phyloP scores from a whole-genome alignment of 208 protist genomes.

The Leishmania guyanensis region DNA sequence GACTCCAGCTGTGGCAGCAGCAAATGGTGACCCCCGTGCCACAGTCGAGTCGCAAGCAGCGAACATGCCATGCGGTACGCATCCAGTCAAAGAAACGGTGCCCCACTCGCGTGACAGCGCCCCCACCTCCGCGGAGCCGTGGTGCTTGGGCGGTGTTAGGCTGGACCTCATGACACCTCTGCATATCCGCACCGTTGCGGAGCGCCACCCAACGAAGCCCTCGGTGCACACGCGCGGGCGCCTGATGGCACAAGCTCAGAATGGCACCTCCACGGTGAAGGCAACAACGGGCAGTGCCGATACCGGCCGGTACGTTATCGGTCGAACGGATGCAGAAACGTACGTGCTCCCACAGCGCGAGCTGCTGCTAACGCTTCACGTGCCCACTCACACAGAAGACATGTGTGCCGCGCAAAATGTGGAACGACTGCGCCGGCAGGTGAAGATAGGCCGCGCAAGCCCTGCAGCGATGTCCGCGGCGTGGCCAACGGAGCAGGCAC shows the following conservation, averaged over 20 bases:
- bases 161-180: constrained; percentile 57
- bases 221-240: neutral
- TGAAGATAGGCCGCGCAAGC: constrained; percentile 34
- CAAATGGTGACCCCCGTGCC: neutral
- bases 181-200: constrained; percentile 53
- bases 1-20: neutral
- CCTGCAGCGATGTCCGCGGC: constrained; percentile 19
- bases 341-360: constrained; percentile 83
- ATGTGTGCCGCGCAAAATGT: constrained; percentile 67
- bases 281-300: neutral
- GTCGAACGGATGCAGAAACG: constrained; percentile 62
- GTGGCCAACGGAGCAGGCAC: constrained; percentile 37
- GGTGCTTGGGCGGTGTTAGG: constrained; percentile 55
- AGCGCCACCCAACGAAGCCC: constrained; percentile 21
- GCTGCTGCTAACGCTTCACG: constrained; percentile 62
- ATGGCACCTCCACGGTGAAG: neutral
- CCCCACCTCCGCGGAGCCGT: constrained; percentile 41
- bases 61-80: neutral
- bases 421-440: constrained; percentile 49
- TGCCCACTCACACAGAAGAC: constrained; percentile 39
- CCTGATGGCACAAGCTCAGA: neutral
- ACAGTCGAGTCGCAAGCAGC: neutral
- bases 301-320: constrained; percentile 28
- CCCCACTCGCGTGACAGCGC: neutral
- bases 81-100: neutral